Percentiles rank a stretch among this genome's conserved stretches.
These are phyloP conservation scores for Blakeslea trispora DNA, from an alignment of 371 early-diverging fungal genomes.

Conservation along the genomic window DNA sequence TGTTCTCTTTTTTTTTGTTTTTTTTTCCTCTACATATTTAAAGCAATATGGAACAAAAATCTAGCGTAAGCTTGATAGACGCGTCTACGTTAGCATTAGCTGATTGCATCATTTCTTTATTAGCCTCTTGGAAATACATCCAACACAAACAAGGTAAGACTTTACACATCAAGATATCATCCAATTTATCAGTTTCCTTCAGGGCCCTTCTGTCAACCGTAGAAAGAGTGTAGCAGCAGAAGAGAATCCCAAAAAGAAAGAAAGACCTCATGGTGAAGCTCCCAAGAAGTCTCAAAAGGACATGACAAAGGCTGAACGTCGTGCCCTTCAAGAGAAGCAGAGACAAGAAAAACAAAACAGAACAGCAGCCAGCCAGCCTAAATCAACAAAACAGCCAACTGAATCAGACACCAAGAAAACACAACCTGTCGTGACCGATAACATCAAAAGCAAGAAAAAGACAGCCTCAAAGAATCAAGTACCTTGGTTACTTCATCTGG, in stretches of 20 bases:
- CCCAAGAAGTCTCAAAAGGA: slow-evolving; percentile 62
- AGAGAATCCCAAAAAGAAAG: slow-evolving; percentile 10
- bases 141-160: not conserved
- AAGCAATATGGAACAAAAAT: slow-evolving; percentile 22
- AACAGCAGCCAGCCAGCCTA: slow-evolving; percentile 49
- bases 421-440: slow-evolving; percentile 16
- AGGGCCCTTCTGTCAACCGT: slow-evolving; percentile 7
- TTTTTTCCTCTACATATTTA: not conserved
- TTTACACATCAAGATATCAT: too few relatives aligned
- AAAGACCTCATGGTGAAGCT: slow-evolving; percentile 14
- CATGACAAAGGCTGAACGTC: slow-evolving; percentile 91
- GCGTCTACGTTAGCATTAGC: slow-evolving; percentile 4
- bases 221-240: slow-evolving; percentile 25
- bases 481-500: slow-evolving; percentile 69
- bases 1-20: slow-evolving; percentile 4
- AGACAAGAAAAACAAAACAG: slow-evolving; percentile 72
- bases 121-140: slow-evolving; percentile 8
- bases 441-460: slow-evolving; percentile 43
- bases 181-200: too few relatives aligned
- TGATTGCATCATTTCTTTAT: slow-evolving; percentile 14
- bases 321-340: slow-evolving; percentile 80
- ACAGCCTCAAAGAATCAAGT: slow-evolving; percentile 54
- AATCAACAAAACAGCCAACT: slow-evolving; percentile 22
- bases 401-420: slow-evolving; percentile 22
- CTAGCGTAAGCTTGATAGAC: slow-evolving; percentile 19